Evolutionary conservation across 352 stramenopile species (phyloP).

Genomic region (Phytophthora nicotianae): DNA sequence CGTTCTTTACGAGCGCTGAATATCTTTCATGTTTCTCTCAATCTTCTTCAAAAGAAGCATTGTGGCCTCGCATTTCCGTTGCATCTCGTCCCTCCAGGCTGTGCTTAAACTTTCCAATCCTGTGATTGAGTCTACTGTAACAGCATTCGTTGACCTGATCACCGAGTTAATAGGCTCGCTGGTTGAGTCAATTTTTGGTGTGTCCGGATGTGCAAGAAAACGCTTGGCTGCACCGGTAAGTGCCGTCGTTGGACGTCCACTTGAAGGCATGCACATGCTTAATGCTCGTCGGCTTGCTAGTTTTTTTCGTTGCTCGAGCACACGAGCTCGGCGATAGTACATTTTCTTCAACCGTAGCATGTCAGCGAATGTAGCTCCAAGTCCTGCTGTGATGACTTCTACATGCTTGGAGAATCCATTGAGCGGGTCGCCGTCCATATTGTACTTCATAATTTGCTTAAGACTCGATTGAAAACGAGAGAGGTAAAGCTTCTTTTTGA

Average conservation of each 20-base stretch:
- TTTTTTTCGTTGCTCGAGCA: slow-evolving; percentile 26
- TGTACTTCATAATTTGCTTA: slow-evolving; percentile 82
- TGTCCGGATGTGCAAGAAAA: background rate
- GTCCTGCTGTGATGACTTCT: slow-evolving; percentile 68
- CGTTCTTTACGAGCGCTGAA: slow-evolving; percentile 22
- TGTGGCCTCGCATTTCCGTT: slow-evolving; percentile 47
- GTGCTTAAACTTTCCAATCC: background rate
- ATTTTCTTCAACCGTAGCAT: slow-evolving; percentile 65
- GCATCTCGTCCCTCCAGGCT: slow-evolving; percentile 51
- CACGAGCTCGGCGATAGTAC: slow-evolving; percentile 38
- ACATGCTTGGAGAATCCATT: slow-evolving; percentile 75
- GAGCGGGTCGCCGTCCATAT: slow-evolving; percentile 70
- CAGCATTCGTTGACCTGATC: too few relatives aligned
- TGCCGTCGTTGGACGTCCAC: slow-evolving; percentile 13
- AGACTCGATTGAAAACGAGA: slow-evolving; percentile 68
- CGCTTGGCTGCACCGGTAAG: background rate
- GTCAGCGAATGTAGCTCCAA: slow-evolving; percentile 60
- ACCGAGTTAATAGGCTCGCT: background rate
- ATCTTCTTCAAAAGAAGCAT: slow-evolving; percentile 52
- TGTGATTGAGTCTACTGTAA: background rate
- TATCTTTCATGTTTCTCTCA: slow-evolving; percentile 38
- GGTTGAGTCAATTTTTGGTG: background rate
- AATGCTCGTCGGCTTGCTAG: slow-evolving; percentile 16
- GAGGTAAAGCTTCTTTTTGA: slow-evolving; percentile 78
- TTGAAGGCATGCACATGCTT: slow-evolving; percentile 24